Conservation (phyloP, 2,329 filamentous ascomycete genomes). For the Claviceps paspali region DNA sequence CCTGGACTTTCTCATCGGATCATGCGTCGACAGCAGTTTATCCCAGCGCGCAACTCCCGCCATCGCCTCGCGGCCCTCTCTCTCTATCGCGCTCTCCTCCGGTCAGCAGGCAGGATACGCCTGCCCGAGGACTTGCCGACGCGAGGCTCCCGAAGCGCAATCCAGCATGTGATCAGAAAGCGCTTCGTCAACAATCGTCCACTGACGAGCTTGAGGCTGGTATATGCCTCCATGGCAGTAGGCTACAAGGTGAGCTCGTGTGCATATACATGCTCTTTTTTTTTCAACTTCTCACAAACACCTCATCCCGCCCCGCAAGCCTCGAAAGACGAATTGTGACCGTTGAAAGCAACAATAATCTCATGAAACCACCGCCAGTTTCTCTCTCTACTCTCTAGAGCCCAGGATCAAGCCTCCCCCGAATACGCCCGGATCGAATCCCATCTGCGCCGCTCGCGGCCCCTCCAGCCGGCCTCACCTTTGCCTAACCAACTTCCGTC, state of each 20-base stretch:
- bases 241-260: constrained; percentile 46
- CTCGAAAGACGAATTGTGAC: too few species aligned
- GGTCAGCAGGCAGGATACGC: constrained; percentile 36
- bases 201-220: constrained; percentile 42
- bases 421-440: constrained; percentile 26
- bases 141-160: constrained; percentile 8
- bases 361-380: constrained; percentile 17
- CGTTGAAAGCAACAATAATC: too few species aligned
- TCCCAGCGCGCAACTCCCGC: constrained; percentile 34
- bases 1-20: not conserved
- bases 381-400: constrained; percentile 24
- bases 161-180: constrained; percentile 38
- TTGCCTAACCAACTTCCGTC: constrained; percentile 7
- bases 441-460: constrained; percentile 22
- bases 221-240: constrained; percentile 45
- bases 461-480: constrained; percentile 7
- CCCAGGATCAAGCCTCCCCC: constrained; percentile 20
- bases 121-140: constrained; percentile 29
- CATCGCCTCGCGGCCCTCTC: constrained; percentile 47
- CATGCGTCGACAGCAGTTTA: constrained; percentile 20
- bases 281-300: too few species aligned
- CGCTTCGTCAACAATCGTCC: constrained; percentile 45
- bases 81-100: constrained; percentile 56
- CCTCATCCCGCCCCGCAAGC: too few species aligned
- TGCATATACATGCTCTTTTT: too few species aligned